Conservation (phyloP, 805 yeast species). For the Ogataea paraovalis region DNA sequence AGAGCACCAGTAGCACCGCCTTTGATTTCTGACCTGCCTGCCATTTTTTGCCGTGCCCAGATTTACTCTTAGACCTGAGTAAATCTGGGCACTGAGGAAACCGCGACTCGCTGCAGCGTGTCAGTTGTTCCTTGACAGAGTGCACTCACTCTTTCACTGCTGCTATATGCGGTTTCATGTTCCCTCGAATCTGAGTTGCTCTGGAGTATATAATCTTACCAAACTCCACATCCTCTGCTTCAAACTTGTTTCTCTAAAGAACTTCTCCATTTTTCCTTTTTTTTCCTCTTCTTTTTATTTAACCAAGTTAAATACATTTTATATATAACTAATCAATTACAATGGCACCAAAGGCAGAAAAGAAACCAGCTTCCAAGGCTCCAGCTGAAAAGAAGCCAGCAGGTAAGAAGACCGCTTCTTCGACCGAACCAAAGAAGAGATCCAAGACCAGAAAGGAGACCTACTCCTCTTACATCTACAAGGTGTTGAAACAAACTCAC, state of each 20-base stretch:
- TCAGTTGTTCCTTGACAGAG: too few relatives aligned
- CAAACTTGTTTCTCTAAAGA: not conserved
- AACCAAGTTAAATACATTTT: not conserved
- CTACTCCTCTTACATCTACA: slow-evolving; percentile 96
- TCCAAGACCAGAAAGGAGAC: slow-evolving; percentile 96
- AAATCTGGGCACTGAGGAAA: not conserved
- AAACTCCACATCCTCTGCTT: not conserved
- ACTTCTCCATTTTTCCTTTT: not conserved
- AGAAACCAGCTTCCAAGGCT: slow-evolving; percentile 87
- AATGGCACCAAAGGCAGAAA: slow-evolving; percentile 66
- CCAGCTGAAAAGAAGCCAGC: slow-evolving; percentile 96
- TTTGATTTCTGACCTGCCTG: too few relatives aligned
- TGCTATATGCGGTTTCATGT: not conserved
- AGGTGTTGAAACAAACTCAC: slow-evolving; percentile 97
- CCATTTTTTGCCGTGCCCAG: not conserved
- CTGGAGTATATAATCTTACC: slow-evolving; percentile 1
- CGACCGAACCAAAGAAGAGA: slow-evolving; percentile 85
- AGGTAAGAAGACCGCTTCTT: slow-evolving; percentile 84
- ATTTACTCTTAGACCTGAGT: not conserved
- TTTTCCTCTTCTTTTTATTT: not conserved
- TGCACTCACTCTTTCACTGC: not conserved
- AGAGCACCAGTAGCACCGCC: too few relatives aligned
- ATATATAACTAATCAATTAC: slow-evolving; percentile 20
- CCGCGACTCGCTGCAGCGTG: not conserved
- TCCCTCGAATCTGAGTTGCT: not conserved